Evolutionary conservation across 75 land plant species (phyloP).

Genomic region (Selaginella tamariscina): DNA sequence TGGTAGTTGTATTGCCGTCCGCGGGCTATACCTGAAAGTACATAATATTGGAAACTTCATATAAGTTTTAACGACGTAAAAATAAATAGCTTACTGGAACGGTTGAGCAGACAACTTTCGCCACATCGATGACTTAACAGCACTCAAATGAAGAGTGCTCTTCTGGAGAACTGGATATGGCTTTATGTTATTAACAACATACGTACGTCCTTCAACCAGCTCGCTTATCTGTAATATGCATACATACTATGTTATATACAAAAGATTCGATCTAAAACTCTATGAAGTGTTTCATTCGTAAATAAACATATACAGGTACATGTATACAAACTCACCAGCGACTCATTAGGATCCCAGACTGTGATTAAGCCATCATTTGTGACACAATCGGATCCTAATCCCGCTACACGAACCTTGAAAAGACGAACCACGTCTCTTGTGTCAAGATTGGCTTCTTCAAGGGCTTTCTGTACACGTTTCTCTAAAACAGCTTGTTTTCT

Average conservation of each 20-base stretch:
- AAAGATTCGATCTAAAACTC: too few species aligned
- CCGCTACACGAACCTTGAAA: conserved; percentile 49
- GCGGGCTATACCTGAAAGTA: conserved; percentile 46
- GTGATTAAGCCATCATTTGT: background rate
- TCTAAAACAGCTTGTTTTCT: conserved; percentile 32
- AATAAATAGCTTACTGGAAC: background rate
- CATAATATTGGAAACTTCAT: background rate
- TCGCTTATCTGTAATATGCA: background rate
- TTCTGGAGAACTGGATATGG: background rate
- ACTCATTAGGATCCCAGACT: background rate
- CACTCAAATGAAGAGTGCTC: background rate
- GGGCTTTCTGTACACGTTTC: conserved; percentile 42
- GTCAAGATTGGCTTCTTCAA: conserved; percentile 41
- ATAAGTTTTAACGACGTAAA: background rate
- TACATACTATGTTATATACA: too few species aligned
- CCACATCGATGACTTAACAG: background rate
- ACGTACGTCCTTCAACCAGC: background rate
- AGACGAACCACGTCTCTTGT: conserved; percentile 57
- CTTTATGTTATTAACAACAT: background rate
- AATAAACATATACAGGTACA: background rate
- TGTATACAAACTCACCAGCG: background rate
- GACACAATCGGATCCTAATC: conserved; percentile 24
- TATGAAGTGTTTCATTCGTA: too few species aligned
- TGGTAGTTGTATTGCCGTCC: conserved; percentile 35
- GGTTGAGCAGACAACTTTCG: background rate